Evolutionary conservation across 306 rosid genomes (phyloP), one percentile per base, ranked within the genome.

Genomic region (Chamaecrista fasciculata): DNA sequence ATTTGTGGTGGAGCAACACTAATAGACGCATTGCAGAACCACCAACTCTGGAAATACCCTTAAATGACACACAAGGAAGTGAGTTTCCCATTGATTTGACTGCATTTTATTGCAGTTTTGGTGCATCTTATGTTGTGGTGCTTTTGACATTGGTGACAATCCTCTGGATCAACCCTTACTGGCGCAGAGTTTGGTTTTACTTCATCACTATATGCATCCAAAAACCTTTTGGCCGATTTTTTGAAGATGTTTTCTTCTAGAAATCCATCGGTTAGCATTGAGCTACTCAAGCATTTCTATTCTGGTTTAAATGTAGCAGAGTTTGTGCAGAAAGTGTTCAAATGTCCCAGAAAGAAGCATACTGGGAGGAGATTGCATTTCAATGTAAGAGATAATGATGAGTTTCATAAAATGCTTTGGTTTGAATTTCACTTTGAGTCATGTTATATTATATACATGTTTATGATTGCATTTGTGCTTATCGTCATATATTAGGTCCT

Each of bases 161-260:
- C 11, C 55, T 72, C 18, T 49, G 77, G 52, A 50, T 72, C 55
- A 62, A 50, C 10, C 77, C 63, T 62, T 3, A 39, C 3, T 62
- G 70, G 70, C 40, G 62, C 1, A 34, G 29, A 48, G 2, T 0
- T 4, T 72, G 77, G 77, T 39, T 72, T 39, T 49, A 50, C 62
- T 62, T 15, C 51, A 33, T 72, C 0, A 15, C 12, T 7, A 39
- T 0, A 4, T 62, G 64, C 18, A 43, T 72, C 47, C 21, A 11
- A 49, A 37, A 36, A 16, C 62, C 63, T 6, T 16, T 62, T 44
- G 67, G 75, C 44, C 36, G 23, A 6, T 21, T 29, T 61, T 29
- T 58, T 29, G 31, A 57, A 12, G 18, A 58, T 58, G 33, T 24
- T 0, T 40, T 56, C 21, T 14, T 8, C 11, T 44, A 70, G 58